phyloP scores from a whole-genome alignment of 1,284 basidiomycete species.

The Cutaneotrichosporon spelunceum region DNA sequence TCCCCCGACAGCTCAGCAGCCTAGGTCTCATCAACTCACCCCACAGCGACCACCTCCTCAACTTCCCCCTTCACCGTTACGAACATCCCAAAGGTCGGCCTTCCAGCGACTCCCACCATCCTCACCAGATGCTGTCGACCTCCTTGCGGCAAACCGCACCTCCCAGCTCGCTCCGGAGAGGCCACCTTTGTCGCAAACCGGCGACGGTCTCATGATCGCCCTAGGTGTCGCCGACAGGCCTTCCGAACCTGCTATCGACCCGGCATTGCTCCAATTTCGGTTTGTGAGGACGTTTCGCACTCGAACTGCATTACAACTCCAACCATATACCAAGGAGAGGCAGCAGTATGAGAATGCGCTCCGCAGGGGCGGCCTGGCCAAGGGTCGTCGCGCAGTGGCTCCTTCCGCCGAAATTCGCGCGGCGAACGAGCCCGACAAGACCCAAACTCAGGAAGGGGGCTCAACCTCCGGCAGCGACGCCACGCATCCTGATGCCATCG shows the following conservation, averaged over 20 bases:
- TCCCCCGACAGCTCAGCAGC: neutral
- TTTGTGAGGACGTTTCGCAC: conserved; percentile 47
- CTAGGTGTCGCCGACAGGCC: neutral
- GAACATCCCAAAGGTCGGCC: neutral
- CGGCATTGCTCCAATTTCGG: conserved; percentile 42
- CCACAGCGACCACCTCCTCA: neutral
- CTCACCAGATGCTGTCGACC: conserved; percentile 5
- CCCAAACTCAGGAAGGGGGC: neutral
- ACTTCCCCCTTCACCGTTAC: neutral
- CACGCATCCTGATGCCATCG: conserved; percentile 33
- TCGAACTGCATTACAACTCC: conserved; percentile 48
- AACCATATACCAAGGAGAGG: conserved; percentile 49
- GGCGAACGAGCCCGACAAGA: conserved; percentile 17
- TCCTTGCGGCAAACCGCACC: neutral
- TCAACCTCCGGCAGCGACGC: conserved; percentile 10
- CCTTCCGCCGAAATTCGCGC: conserved; percentile 15
- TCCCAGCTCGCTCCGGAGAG: neutral
- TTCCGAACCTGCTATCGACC: conserved; percentile 19
- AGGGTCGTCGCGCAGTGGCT: conserved; percentile 24
- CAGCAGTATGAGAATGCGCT: conserved; percentile 45
- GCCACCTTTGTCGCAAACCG: neutral
- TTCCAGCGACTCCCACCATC: neutral
- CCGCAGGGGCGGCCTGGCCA: conserved; percentile 41
- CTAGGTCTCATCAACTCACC: neutral
- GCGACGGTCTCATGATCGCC: neutral